phyloP scores from a whole-genome alignment of 2,329 filamentous ascomycete genomes.

The Hymenoscyphus albidus region DNA sequence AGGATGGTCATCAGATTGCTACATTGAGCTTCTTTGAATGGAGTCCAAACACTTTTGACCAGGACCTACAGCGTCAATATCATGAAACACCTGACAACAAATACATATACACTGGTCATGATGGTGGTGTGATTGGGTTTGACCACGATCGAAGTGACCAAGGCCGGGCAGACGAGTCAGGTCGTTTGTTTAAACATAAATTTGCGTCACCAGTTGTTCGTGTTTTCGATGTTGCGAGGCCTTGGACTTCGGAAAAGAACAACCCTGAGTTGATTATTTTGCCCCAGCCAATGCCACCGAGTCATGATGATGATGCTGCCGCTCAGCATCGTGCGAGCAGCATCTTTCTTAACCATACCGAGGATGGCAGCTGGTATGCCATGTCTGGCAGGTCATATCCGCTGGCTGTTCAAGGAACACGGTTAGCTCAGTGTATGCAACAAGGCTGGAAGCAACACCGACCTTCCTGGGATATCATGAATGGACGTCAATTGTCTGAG shows the following conservation, averaged over 20 bases:
- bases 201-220: conserved; percentile 76
- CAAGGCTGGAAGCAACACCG: conserved; percentile 47
- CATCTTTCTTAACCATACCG: conserved; percentile 84
- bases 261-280: conserved; percentile 78
- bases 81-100: conserved; percentile 74
- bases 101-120: conserved; percentile 83
- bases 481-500: conserved; percentile 49
- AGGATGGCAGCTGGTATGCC: conserved; percentile 88
- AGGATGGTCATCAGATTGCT: conserved; percentile 72
- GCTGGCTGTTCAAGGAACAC: conserved; percentile 67
- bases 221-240: conserved; percentile 83
- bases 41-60: conserved; percentile 87
- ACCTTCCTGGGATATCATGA: conserved; percentile 34
- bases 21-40: conserved; percentile 93
- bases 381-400: conserved; percentile 85
- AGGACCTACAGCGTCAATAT: conserved; percentile 82
- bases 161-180: conserved; percentile 29
- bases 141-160: conserved; percentile 50
- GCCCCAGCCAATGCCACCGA: conserved; percentile 73
- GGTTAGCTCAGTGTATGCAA: conserved; percentile 50
- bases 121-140: conserved; percentile 79
- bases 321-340: conserved; percentile 55
- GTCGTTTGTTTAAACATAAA: conserved; percentile 59
- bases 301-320: conserved; percentile 44
- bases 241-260: conserved; percentile 59